Evolutionary conservation across 345 rosid genomes (phyloP).

Genomic region (Eucalyptus virginea): DNA sequence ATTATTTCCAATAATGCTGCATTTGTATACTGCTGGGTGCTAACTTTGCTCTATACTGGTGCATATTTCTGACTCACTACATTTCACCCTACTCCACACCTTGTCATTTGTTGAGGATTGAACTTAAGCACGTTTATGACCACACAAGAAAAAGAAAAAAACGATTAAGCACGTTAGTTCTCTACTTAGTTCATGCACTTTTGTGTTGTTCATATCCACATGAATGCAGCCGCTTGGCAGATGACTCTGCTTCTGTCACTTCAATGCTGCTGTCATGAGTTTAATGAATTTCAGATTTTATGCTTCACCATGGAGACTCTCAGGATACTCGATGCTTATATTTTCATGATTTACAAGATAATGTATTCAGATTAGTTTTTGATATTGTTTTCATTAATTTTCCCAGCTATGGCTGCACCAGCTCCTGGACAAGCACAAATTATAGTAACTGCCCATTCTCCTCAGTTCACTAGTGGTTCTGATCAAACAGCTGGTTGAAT

Average conservation of each 20-base stretch:
- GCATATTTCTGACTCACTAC: background rate
- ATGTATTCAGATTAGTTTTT: background rate
- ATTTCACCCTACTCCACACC: background rate
- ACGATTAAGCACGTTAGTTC: background rate
- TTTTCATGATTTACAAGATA: background rate
- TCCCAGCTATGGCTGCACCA: constrained; percentile 44
- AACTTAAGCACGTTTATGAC: background rate
- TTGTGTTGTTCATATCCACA: background rate
- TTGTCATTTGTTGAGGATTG: background rate
- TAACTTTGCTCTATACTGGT: background rate
- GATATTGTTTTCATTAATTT: background rate
- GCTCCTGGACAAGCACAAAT: constrained; percentile 63
- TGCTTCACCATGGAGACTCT: background rate
- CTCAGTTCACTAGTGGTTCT: constrained; percentile 75
- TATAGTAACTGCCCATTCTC: constrained; percentile 56
- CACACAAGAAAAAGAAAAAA: too few relatives aligned
- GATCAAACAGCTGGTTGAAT: constrained; percentile 91
- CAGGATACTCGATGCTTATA: background rate
- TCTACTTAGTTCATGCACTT: background rate
- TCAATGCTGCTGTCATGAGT: background rate
- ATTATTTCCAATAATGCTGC: background rate
- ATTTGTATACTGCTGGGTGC: background rate
- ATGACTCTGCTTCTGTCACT: background rate
- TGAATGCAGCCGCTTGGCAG: background rate
- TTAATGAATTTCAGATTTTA: background rate